phyloP scores from a whole-genome alignment of 257 asterid species.

The Pogostemon cablin region DNA sequence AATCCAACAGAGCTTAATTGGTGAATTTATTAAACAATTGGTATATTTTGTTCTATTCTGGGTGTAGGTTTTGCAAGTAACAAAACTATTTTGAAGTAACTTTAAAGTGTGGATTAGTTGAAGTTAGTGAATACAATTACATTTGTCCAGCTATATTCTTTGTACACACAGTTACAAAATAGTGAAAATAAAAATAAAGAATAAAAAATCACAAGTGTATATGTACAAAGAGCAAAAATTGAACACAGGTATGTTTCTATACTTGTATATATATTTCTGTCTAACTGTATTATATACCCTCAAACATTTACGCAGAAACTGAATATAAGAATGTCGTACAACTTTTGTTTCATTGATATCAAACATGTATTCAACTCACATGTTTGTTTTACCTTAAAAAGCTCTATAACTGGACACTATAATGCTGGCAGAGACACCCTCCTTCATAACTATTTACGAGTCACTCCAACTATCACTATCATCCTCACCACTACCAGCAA shows the following conservation, averaged over 20 bases:
- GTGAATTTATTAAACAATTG: no score
- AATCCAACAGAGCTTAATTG: no score
- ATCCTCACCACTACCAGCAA: slow-evolving; percentile 88
- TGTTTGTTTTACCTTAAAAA: slow-evolving; percentile 7
- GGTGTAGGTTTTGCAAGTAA: no score
- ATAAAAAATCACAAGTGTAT: background rate
- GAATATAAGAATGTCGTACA: slow-evolving; percentile 12
- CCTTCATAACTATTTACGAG: slow-evolving; percentile 40
- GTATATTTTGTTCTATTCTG: no score
- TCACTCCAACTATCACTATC: slow-evolving; percentile 89
- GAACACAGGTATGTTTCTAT: slow-evolving; percentile 27
- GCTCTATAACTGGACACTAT: slow-evolving; percentile 19
- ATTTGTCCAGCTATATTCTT: no score
- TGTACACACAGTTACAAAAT: slow-evolving; percentile 22
- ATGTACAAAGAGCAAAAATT: slow-evolving; percentile 32
- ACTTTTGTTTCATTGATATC: slow-evolving; percentile 24
- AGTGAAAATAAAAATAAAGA: background rate
- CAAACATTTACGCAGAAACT: slow-evolving; percentile 39
- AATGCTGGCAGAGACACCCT: background rate
- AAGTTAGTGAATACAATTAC: no score
- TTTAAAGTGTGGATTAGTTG: no score
- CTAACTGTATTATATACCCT: slow-evolving; percentile 35
- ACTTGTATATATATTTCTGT: slow-evolving; percentile 20
- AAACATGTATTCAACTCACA: slow-evolving; percentile 24
- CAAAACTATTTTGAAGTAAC: no score